These are phyloP conservation scores for Ceratocystis variospora DNA, from an alignment of 2,329 filamentous ascomycete species.

Conservation along the genomic window DNA sequence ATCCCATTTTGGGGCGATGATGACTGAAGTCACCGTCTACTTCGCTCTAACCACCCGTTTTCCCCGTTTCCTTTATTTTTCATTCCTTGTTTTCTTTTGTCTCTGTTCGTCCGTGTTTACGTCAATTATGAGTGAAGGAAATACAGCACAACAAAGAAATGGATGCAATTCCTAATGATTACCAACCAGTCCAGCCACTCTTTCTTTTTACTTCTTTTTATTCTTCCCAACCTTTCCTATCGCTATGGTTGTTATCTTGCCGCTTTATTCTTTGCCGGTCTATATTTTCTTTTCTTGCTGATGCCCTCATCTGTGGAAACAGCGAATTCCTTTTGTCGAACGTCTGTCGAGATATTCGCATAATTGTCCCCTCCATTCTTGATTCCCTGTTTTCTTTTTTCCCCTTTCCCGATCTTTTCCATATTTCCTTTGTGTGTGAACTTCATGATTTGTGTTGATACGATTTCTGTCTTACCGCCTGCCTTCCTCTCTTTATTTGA, in stretches of 20 bases:
- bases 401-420: not conserved
- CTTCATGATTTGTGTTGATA: constrained; percentile 5
- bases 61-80: not conserved
- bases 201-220: not conserved
- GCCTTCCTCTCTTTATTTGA: not conserved
- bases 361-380: not conserved
- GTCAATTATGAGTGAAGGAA: constrained; percentile 12
- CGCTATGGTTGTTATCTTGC: not conserved
- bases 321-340: not conserved
- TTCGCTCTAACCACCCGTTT: not conserved
- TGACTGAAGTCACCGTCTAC: constrained; percentile 21
- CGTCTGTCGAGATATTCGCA: not conserved
- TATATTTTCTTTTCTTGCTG: constrained; percentile 2
- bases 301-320: not conserved
- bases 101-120: not conserved
- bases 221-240: not conserved
- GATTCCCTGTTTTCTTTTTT: not conserved
- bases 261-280: not conserved
- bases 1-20: constrained; percentile 33
- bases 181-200: not conserved
- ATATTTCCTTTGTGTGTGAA: constrained; percentile 6
- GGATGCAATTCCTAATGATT: not conserved
- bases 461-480: not conserved
- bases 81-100: constrained; percentile 4
- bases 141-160: not conserved